Evolutionary conservation across 208 protist genomes (phyloP), one percentile per base, ranked within the genome.

Genomic region (Crithidia bombi): DNA sequence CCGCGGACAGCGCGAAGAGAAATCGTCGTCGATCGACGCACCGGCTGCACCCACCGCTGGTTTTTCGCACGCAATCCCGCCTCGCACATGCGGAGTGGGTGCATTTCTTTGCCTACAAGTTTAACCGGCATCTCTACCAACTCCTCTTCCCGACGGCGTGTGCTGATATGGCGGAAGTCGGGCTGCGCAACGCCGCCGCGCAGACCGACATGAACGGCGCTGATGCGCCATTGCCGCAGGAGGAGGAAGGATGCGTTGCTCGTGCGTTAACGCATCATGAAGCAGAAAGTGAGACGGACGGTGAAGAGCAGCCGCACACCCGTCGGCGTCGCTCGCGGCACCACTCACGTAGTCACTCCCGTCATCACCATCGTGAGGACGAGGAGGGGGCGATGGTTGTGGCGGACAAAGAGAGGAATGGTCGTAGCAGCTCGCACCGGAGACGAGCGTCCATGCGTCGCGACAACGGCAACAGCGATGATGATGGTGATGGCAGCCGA

Each of bases 71-170:
- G 23, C 39, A 59, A 21, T 78, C 70, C 23, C 44, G 51, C 50
- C 64, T 80, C 44, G 69, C 65, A n/a, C 76, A 79, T 33, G 64
- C 46, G 54, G 73, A 78, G 69, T 88, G 83, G 83, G 75, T 70
- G n/a, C 78, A 85, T 63, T 81, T 69, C 62, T 57, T 85, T 35
- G 75, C 79, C 39, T 67, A 74, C 56, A 65, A 62, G 26, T 85
- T 88, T 49, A 78, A 88, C 55, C 50, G 57, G 0, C 75, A 75
- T 28, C 65, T 88, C 26, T 88, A 85, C 51, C 33, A 30, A 5
- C 54, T 76, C 7, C 73, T 88, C n/a, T 88, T 88, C 38, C 82
- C 80, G 6, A 59, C 59, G 14, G 49, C 55, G 33, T 39, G 30
- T 35, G 66, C 66, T 9, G 43, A 43, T 3, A 56, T 52, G 43